Conservation (phyloP, 352 stramenopile genomes). For the Elongisporangium undulatum region DNA sequence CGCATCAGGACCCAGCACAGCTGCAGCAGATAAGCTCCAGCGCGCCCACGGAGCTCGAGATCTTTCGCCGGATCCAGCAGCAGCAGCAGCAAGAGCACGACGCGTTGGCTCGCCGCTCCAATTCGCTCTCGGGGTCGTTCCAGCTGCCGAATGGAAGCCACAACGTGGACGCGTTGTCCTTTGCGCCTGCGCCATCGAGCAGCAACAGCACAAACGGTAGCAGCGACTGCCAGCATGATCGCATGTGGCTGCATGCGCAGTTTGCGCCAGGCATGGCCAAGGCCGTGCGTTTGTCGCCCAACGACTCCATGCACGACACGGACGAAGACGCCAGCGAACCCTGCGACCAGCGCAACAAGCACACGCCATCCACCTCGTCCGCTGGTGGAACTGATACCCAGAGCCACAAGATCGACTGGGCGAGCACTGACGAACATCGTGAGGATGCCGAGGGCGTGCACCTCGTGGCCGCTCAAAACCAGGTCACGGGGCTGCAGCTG, state of each 20-base stretch:
- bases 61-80: neutral
- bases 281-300: constrained; percentile 11
- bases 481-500: constrained; percentile 57
- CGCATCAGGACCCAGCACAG: neutral
- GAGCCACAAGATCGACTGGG: neutral
- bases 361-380: neutral
- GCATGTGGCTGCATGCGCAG: constrained; percentile 44
- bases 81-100: constrained; percentile 2
- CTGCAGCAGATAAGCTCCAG: constrained; percentile 2
- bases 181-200: neutral
- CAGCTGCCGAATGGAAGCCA: constrained; percentile 20
- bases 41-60: neutral
- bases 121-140: constrained; percentile 15
- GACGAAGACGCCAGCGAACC: constrained; percentile 23
- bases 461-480: constrained; percentile 41
- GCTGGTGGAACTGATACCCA: neutral
- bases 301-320: constrained; percentile 29
- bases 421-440: constrained; percentile 9
- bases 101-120: neutral
- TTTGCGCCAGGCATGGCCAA: constrained; percentile 57
- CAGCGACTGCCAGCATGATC: constrained; percentile 1
- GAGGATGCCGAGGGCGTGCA: constrained; percentile 32
- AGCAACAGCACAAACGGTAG: neutral
- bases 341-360: constrained; percentile 26
- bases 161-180: constrained; percentile 7